Conservation (phyloP, 306 rosid species). For the Dryas octopetala region DNA sequence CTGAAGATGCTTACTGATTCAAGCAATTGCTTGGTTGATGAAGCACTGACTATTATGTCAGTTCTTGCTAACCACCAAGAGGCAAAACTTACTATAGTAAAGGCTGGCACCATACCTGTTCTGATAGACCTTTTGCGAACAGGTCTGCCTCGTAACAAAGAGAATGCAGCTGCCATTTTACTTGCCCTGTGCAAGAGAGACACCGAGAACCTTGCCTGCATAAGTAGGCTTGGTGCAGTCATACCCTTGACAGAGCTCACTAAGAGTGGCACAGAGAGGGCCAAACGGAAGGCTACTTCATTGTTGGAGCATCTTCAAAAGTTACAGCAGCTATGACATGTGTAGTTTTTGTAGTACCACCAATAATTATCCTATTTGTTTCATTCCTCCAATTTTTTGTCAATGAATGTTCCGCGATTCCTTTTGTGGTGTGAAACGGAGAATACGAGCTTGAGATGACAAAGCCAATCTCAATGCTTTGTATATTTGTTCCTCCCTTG, state of each 20-base stretch:
- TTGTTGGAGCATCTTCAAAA: constrained; percentile 82
- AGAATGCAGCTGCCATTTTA: constrained; percentile 84
- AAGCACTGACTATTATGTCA: constrained; percentile 89
- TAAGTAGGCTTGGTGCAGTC: constrained; percentile 85
- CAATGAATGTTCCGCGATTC: constrained; percentile 36
- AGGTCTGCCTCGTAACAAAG: constrained; percentile 83
- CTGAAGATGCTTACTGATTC: constrained; percentile 84
- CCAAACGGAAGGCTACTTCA: constrained; percentile 87
- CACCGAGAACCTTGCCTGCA: constrained; percentile 64
- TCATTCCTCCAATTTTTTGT: constrained; percentile 22
- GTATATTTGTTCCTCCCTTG: constrained; percentile 43
- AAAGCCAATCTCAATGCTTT: constrained; percentile 50
- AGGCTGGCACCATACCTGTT: constrained; percentile 87
- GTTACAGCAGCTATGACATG: constrained; percentile 53
- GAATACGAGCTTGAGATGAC: constrained; percentile 54
- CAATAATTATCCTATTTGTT: constrained; percentile 25
- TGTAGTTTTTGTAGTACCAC: constrained; percentile 31
- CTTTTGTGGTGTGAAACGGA: constrained; percentile 43
- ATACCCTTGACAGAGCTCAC: constrained; percentile 82
- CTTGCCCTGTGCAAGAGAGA: constrained; percentile 89
- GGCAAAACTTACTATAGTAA: constrained; percentile 73
- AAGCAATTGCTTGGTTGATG: constrained; percentile 76
- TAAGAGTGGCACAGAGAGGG: constrained; percentile 79
- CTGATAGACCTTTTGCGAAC: constrained; percentile 82
- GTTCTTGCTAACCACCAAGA: constrained; percentile 94